Evolutionary conservation across 305 asterid genomes (phyloP).

Genomic region (Withania somnifera): DNA sequence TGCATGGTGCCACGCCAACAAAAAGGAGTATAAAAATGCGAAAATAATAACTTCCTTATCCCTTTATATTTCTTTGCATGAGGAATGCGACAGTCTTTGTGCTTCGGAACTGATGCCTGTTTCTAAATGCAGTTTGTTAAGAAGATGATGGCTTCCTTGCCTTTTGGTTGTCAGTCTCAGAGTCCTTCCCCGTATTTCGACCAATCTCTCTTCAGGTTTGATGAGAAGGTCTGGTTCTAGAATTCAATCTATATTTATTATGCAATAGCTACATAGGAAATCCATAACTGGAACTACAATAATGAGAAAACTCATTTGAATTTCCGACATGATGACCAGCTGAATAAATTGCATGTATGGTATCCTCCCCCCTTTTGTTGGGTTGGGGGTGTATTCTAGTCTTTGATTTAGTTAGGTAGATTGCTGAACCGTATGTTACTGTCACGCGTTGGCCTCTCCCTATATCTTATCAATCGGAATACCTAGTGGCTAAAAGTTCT

Average conservation of each 20-base stretch:
- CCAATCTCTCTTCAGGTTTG: constrained; percentile 84
- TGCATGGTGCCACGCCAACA: too few relatives aligned
- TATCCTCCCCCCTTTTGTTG: not conserved
- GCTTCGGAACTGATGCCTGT: not conserved
- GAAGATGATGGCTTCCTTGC: constrained; percentile 67
- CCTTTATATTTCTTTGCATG: not conserved
- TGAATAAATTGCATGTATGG: not conserved
- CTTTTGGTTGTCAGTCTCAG: constrained; percentile 72
- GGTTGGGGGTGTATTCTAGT: not conserved
- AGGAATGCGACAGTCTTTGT: not conserved
- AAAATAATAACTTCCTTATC: too few relatives aligned
- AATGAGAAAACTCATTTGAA: not conserved
- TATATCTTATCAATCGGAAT: not conserved
- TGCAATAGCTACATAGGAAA: not conserved
- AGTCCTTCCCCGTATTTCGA: constrained; percentile 95
- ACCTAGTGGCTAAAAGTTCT: not conserved
- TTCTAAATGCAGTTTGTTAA: constrained; percentile 62
- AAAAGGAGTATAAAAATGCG: too few relatives aligned
- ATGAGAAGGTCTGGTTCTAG: constrained; percentile 65
- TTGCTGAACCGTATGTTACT: not conserved
- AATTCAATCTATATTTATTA: not conserved
- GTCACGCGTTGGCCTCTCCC: not conserved
- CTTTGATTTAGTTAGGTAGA: not conserved
- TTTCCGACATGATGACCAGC: not conserved
- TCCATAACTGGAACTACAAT: not conserved